Evolutionary conservation across 2,329 filamentous ascomycete genomes (phyloP).

Genomic region (Fusarium nurragi): DNA sequence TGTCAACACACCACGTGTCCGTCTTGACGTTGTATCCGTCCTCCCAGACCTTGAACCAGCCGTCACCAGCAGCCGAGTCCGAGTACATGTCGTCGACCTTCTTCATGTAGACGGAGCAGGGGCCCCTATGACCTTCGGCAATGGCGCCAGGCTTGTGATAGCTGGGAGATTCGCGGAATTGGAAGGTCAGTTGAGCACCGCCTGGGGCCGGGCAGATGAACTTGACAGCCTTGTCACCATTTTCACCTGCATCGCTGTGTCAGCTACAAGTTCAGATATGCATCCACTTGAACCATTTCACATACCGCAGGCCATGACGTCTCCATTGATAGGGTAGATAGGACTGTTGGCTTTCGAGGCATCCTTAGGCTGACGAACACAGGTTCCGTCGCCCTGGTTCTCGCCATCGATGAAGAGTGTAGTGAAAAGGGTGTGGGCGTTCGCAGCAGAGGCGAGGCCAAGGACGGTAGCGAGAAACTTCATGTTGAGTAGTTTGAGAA

Average conservation of each 20-base stretch:
- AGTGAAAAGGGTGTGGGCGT: slow-evolving; percentile 71
- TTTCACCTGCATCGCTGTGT: slow-evolving; percentile 49
- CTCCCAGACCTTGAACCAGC: slow-evolving; percentile 84
- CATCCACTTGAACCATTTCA: not conserved
- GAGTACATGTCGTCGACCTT: slow-evolving; percentile 66
- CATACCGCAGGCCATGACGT: slow-evolving; percentile 77
- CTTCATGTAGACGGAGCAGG: slow-evolving; percentile 80
- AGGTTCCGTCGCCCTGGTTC: slow-evolving; percentile 75
- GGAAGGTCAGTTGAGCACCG: slow-evolving; percentile 69
- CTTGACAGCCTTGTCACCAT: slow-evolving; percentile 56
- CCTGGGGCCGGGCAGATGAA: slow-evolving; percentile 61
- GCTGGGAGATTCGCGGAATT: slow-evolving; percentile 71
- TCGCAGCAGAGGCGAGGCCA: slow-evolving; percentile 51
- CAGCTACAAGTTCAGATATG: not conserved
- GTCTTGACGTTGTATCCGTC: slow-evolving; percentile 68
- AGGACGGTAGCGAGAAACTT: slow-evolving; percentile 47
- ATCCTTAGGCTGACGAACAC: slow-evolving; percentile 72
- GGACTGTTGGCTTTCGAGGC: slow-evolving; percentile 64
- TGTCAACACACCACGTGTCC: slow-evolving; percentile 75
- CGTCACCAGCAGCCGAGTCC: slow-evolving; percentile 66
- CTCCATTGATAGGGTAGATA: slow-evolving; percentile 64
- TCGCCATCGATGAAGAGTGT: slow-evolving; percentile 69
- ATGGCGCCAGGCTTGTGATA: slow-evolving; percentile 64
- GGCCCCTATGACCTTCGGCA: slow-evolving; percentile 70
- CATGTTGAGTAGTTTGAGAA: slow-evolving; percentile 52